Conservation (phyloP, 208 protist species). For the Trypanosoma scelopori region DNA sequence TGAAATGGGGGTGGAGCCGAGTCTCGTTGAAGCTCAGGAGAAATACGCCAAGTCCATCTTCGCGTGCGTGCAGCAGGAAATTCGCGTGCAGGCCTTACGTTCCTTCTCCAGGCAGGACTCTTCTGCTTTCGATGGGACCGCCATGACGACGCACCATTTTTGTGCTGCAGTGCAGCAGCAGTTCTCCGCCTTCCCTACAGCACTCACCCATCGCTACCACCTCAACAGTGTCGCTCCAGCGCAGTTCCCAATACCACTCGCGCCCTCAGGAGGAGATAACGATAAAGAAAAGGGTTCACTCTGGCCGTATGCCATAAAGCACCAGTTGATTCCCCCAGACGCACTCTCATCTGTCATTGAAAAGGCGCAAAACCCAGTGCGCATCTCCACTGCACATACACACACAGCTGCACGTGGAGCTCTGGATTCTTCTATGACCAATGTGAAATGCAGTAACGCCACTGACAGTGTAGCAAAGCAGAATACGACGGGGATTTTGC, state of each 20-base stretch:
- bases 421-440: background rate
- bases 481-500: constrained; percentile 29
- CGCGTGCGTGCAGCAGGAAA: constrained; percentile 9
- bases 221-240: constrained; percentile 56
- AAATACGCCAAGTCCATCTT: constrained; percentile 15
- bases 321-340: constrained; percentile 18
- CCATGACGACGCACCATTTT: constrained; percentile 60
- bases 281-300: constrained; percentile 2
- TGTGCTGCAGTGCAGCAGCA: constrained; percentile 39
- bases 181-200: constrained; percentile 82
- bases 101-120: background rate
- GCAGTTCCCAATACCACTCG: constrained; percentile 51
- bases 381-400: background rate
- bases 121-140: background rate
- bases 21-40: background rate
- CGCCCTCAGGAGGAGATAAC: background rate
- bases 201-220: constrained; percentile 80
- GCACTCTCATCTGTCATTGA: background rate
- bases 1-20: background rate
- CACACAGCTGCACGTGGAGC: no score
- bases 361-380: background rate
- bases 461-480: constrained; percentile 3
- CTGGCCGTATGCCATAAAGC: constrained; percentile 27
- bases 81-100: constrained; percentile 12
- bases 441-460: no score